phyloP scores from a whole-genome alignment of 2,329 filamentous ascomycete species.

The Beauveria sp. region DNA sequence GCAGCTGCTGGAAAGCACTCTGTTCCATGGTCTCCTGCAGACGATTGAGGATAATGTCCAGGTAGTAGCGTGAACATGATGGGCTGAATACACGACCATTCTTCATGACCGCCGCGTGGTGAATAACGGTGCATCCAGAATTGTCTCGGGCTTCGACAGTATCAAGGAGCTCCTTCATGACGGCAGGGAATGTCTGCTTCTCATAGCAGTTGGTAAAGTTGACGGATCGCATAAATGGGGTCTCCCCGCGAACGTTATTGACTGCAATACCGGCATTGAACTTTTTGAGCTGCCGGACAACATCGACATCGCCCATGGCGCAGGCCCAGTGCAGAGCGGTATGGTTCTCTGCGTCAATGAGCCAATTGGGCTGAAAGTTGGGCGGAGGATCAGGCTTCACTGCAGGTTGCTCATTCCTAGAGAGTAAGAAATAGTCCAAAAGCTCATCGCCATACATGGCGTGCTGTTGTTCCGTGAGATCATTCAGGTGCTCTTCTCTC shows the following conservation, averaged over 20 bases:
- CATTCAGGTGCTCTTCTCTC: constrained; percentile 55
- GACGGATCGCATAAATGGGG: constrained; percentile 87
- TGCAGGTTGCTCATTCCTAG: constrained; percentile 68
- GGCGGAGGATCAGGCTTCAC: constrained; percentile 70
- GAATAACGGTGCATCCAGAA: constrained; percentile 81
- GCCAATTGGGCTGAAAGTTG: constrained; percentile 80
- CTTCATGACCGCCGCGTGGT: constrained; percentile 87
- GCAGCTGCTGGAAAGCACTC: constrained; percentile 65
- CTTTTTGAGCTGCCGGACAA: constrained; percentile 78
- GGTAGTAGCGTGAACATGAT: constrained; percentile 84
- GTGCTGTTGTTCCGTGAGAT: constrained; percentile 72
- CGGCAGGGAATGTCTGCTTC: constrained; percentile 78
- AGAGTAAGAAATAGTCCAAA: constrained; percentile 90
- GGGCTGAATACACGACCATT: constrained; percentile 75
- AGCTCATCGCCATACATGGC: constrained; percentile 87
- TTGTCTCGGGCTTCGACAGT: constrained; percentile 76
- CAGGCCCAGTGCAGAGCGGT: constrained; percentile 95
- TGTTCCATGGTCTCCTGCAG: constrained; percentile 71
- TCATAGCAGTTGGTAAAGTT: constrained; percentile 97
- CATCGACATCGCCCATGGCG: constrained; percentile 91
- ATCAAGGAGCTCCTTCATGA: constrained; percentile 75
- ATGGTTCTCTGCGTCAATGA: constrained; percentile 89
- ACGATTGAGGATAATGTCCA: constrained; percentile 83
- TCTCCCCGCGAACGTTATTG: constrained; percentile 69
- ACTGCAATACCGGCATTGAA: constrained; percentile 70